Evolutionary conservation across 1,139 yeast species (phyloP).

Genomic region (Geotrichum cucujoidarum): DNA sequence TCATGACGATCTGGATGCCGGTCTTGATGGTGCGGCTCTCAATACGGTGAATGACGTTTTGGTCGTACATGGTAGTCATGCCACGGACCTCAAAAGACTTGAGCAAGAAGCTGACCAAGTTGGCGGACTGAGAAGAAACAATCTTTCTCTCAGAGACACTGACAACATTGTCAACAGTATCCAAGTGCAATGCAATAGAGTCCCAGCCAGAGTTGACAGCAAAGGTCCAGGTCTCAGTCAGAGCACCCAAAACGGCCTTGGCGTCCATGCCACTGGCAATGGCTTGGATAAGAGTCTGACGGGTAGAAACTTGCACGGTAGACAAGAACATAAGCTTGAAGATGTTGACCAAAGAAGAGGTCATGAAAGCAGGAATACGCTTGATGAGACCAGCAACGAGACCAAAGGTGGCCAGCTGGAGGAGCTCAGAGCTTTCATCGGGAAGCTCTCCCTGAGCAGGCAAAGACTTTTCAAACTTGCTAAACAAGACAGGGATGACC

Average conservation of each 20-base stretch:
- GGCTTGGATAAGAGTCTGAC: constrained; percentile 61
- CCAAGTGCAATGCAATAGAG: constrained; percentile 67
- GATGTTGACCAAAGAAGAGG: constrained; percentile 60
- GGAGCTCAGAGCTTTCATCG: constrained; percentile 32
- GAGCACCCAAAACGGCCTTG: constrained; percentile 55
- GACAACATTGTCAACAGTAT: constrained; percentile 58
- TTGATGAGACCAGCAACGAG: constrained; percentile 71
- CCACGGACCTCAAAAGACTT: constrained; percentile 55
- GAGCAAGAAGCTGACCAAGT: constrained; percentile 65
- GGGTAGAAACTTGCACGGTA: constrained; percentile 52
- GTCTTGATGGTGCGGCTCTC: constrained; percentile 72
- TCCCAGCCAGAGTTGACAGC: constrained; percentile 42
- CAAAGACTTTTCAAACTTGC: constrained; percentile 48
- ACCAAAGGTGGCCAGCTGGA: constrained; percentile 54
- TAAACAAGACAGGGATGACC: constrained; percentile 69
- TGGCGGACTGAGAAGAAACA: constrained; percentile 65
- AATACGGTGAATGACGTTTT: constrained; percentile 71
- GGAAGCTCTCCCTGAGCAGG: constrained; percentile 27
- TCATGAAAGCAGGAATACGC: constrained; percentile 81
- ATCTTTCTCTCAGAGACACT: constrained; percentile 67
- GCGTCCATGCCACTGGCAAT: constrained; percentile 67
- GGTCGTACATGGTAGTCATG: constrained; percentile 54
- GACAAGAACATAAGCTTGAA: constrained; percentile 51
- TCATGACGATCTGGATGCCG: constrained; percentile 75
- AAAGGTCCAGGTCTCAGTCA: constrained; percentile 61